phyloP scores from a whole-genome alignment of 1,284 basidiomycete species.

The Heterobasidion annosum region DNA sequence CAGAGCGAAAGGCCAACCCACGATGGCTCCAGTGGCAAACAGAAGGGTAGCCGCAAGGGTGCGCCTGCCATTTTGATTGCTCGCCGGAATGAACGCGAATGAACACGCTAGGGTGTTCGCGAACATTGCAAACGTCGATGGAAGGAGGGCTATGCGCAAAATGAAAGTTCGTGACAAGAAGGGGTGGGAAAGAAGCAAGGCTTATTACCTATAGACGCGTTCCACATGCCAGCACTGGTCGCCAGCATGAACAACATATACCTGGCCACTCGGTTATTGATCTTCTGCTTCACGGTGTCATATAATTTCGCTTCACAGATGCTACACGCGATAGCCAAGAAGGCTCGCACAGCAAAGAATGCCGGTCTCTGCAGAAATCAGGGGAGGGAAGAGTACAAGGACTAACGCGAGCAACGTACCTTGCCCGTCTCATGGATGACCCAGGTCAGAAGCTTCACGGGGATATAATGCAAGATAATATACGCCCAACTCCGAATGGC shows the following conservation, averaged over 20 bases:
- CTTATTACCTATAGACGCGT: constrained; percentile 66
- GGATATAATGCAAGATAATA: constrained; percentile 65
- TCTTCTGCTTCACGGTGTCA: constrained; percentile 69
- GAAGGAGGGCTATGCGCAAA: constrained; percentile 66
- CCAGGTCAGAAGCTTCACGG: constrained; percentile 26
- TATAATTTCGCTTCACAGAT: constrained; percentile 83
- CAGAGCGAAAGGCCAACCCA: constrained; percentile 95
- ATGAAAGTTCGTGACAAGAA: background rate
- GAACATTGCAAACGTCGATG: constrained; percentile 95
- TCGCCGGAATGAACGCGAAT: constrained; percentile 67
- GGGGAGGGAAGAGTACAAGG: background rate
- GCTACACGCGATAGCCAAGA: constrained; percentile 69
- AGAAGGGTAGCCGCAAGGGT: constrained; percentile 57
- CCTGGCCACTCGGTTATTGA: constrained; percentile 86
- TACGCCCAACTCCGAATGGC: constrained; percentile 95
- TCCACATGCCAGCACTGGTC: constrained; percentile 91
- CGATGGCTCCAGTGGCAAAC: constrained; percentile 79
- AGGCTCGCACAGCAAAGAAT: constrained; percentile 86
- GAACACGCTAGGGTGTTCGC: constrained; percentile 78
- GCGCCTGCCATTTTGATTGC: constrained; percentile 40
- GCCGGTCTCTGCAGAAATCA: constrained; percentile 49
- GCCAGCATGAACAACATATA: constrained; percentile 85
- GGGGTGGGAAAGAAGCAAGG: background rate
- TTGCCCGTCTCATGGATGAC: constrained; percentile 21
- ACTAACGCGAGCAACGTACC: constrained; percentile 10